Evolutionary conservation across 768 basidiomycete genomes (phyloP).

Genomic region (Daedaleopsis sinensis): DNA sequence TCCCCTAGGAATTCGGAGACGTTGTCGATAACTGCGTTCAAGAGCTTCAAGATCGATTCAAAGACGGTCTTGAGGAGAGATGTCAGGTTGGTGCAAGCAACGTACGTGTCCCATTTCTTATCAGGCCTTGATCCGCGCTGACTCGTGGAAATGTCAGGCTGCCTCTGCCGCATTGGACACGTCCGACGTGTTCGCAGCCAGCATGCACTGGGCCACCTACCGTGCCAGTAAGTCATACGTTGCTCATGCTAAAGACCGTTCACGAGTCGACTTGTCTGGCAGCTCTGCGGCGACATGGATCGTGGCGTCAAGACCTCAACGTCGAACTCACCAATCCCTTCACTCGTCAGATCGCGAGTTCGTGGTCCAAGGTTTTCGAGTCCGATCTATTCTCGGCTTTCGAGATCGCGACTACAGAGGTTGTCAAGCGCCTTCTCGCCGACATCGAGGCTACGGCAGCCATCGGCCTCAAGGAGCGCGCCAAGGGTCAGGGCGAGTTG

Average conservation of each 20-base stretch:
- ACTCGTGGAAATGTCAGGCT: slow-evolving; percentile 27
- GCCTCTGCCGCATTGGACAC: slow-evolving; percentile 49
- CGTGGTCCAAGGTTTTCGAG: slow-evolving; percentile 65
- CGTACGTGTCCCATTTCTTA: slow-evolving; percentile 36
- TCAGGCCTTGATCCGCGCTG: background rate
- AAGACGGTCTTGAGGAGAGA: slow-evolving; percentile 60
- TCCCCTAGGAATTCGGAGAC: slow-evolving; percentile 46
- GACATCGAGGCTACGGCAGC: slow-evolving; percentile 57
- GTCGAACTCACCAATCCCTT: slow-evolving; percentile 59
- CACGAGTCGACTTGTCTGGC: background rate
- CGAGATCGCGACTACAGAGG: slow-evolving; percentile 38
- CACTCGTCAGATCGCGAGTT: slow-evolving; percentile 57
- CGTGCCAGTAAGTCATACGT: slow-evolving; percentile 60
- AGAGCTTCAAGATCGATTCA: slow-evolving; percentile 51
- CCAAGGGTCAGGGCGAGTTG: slow-evolving; percentile 51
- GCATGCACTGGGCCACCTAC: slow-evolving; percentile 65
- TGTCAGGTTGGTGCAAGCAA: slow-evolving; percentile 53
- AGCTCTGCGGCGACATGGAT: slow-evolving; percentile 56
- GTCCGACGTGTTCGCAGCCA: slow-evolving; percentile 50
- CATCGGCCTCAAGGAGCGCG: slow-evolving; percentile 53
- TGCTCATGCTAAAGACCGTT: no score
- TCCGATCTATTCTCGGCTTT: slow-evolving; percentile 56
- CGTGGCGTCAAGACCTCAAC: slow-evolving; percentile 62
- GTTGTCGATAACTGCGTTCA: slow-evolving; percentile 48
- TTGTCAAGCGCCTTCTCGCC: slow-evolving; percentile 48